phyloP scores from a whole-genome alignment of 2,329 filamentous ascomycete species.

The Pseudopithomyces chartarum region DNA sequence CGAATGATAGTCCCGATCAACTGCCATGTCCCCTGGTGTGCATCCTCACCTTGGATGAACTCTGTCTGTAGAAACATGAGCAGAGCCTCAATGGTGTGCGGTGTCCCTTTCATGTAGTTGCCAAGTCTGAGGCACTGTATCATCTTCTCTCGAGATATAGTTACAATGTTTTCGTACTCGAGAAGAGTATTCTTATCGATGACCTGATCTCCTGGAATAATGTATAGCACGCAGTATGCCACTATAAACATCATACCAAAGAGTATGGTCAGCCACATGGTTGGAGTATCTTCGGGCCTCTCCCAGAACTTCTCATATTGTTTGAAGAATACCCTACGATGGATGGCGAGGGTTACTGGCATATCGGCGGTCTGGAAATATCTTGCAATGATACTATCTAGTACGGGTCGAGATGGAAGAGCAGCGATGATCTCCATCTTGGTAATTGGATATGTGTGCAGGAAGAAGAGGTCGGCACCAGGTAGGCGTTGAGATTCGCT shows the following conservation, averaged over 20 bases:
- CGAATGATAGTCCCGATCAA: not conserved
- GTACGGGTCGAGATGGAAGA: slow-evolving; percentile 15
- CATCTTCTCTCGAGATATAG: not conserved
- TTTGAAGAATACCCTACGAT: slow-evolving; percentile 3
- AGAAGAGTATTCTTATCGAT: not conserved
- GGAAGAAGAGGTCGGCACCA: not conserved
- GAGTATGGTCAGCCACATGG: slow-evolving; percentile 10
- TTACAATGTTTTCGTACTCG: not conserved
- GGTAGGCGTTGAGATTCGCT: not conserved
- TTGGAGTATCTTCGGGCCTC: not conserved
- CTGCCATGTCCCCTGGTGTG: not conserved
- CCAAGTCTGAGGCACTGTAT: not conserved
- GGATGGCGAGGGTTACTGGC: slow-evolving; percentile 6
- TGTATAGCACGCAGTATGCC: not conserved
- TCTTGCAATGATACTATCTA: slow-evolving; percentile 25
- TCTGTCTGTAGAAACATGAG: not conserved
- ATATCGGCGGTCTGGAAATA: slow-evolving; percentile 22
- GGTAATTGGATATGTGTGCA: slow-evolving; percentile 1
- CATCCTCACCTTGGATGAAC: not conserved
- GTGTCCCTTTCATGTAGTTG: slow-evolving; percentile 1
- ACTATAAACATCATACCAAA: slow-evolving; percentile 7
- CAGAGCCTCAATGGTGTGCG: not conserved
- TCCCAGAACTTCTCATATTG: slow-evolving; percentile 14
- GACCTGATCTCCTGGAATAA: not conserved
- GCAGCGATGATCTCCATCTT: slow-evolving; percentile 15